These are phyloP conservation scores for Ceratocystis cacaofunesta DNA, from an alignment of 2,329 filamentous ascomycete species.

Conservation along the genomic window DNA sequence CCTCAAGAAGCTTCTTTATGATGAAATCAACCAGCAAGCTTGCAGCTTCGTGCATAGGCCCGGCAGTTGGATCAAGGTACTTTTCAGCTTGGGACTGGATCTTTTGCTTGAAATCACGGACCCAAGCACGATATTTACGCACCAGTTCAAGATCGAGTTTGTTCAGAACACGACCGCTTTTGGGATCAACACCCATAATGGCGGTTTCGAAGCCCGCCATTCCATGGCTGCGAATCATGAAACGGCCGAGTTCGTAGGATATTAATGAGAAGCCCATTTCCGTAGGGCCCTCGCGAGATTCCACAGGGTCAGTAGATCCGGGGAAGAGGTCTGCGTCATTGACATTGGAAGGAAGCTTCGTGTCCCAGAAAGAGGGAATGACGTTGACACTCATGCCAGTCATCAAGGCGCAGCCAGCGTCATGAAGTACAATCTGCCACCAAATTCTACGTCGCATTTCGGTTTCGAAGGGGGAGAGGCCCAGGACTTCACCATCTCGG, in stretches of 20 bases:
- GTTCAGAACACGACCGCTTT: constrained; percentile 20
- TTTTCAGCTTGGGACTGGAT: constrained; percentile 34
- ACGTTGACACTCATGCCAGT: constrained; percentile 41
- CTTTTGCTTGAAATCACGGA: constrained; percentile 30
- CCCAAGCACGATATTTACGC: constrained; percentile 29
- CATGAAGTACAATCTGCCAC: constrained; percentile 48
- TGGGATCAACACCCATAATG: constrained; percentile 31
- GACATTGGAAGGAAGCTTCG: constrained; percentile 40
- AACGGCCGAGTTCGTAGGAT: constrained; percentile 34
- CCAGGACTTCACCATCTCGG: constrained; percentile 41
- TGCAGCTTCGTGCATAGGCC: constrained; percentile 38
- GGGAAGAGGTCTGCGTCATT: constrained; percentile 45
- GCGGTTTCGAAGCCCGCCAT: constrained; percentile 35
- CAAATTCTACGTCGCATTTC: constrained; percentile 54
- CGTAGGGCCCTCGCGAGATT: constrained; percentile 40
- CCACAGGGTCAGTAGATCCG: constrained; percentile 35
- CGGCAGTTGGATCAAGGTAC: constrained; percentile 37
- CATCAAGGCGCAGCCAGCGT: constrained; percentile 41
- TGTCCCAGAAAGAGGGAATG: constrained; percentile 40
- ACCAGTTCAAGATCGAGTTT: constrained; percentile 23
- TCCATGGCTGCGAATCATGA: constrained; percentile 31
- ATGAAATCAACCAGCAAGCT: constrained; percentile 33
- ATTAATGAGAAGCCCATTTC: constrained; percentile 46
- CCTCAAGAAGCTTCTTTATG: constrained; percentile 33
- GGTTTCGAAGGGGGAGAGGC: constrained; percentile 45